Base-by-base conservation (phyloP, 352 stramenopile species). In the Pythium myriotylum region DNA sequence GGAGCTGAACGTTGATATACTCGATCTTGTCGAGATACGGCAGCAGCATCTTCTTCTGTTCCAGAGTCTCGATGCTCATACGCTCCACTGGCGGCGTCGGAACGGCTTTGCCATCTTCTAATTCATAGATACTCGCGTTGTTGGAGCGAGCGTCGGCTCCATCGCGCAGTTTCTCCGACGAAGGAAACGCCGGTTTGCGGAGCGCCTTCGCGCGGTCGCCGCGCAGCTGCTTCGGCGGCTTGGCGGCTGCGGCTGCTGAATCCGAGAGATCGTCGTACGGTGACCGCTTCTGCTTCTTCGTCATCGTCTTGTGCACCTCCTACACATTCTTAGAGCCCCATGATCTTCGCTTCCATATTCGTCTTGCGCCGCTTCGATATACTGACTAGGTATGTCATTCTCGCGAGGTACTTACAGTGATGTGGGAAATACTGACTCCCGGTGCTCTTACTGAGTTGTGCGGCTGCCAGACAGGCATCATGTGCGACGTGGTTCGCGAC, bases 11-110 rank as follows among this genome's bases (percentile, higher is more conserved):
- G 65, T 92, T 92, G 56, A 94, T 91, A 62, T 94, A 94, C 67
- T 94, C 86, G 48, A 94, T 92, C 69, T 92, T 89, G 60, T 94
- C 80, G 26, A 94, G 61, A 47, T 93, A 94, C 40, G 86, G 86
- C 24, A 94, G 70, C 49, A 93, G 53, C 77, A 86, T 86, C 42
- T 90, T 91, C 70, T 93, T 94, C 39, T 91, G 77, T 59, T 88
- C 79, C 3, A 91, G 55, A 22, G 52, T 64, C 41, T 85, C 67
- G 14, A 86, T 73, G 29, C 72, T 88, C 77, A 89, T 85, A 67
- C 79, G 56, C 19, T 62, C 40, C 7, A 4, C 40, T 7, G 19
- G 24, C 14, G 52, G 33, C 3, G 41, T 2, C 20, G 22, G 29
- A 8, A 27, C 22, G 7, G n/a, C 4, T 4, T 24, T 29, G 12